A percentile compares a stretch with the other conserved stretches of the same genome.
phyloP scores from a whole-genome alignment of 129 eudicot genomes.

The Gnaphalium uliginosum region DNA sequence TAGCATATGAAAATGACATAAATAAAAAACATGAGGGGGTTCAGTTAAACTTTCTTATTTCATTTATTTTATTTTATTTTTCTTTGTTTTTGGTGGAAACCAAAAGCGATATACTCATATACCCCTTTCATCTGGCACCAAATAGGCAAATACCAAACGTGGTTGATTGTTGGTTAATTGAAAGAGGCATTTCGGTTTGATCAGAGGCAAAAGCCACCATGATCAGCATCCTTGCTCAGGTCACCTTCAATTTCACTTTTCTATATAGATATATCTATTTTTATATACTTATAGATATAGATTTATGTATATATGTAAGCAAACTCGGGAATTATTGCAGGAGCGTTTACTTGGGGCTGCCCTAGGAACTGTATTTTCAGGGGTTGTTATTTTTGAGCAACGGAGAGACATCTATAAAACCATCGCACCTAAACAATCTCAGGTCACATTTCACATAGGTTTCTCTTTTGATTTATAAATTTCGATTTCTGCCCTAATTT shows the following conservation, averaged over 20 bases:
- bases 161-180: background rate
- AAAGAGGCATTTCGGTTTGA: constrained; percentile 1
- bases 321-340: constrained; percentile 35
- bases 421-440: constrained; percentile 40
- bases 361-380: constrained; percentile 56
- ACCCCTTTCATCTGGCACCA: background rate
- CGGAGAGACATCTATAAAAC: constrained; percentile 56
- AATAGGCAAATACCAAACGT: constrained; percentile 14
- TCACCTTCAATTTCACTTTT: background rate
- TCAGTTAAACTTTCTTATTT: background rate
- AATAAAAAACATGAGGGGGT: constrained; percentile 17
- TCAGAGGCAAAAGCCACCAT: constrained; percentile 33
- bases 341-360: constrained; percentile 92
- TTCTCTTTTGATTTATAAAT: background rate
- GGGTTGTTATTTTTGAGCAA: constrained; percentile 62
- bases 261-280: background rate
- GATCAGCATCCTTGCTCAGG: constrained; percentile 86
- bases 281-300: background rate
- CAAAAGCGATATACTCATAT: no score
- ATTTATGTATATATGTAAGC: background rate
- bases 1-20: background rate
- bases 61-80: no score
- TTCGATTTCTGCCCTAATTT: background rate
- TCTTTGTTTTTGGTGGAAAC: no score
- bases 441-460: constrained; percentile 34